Evolutionary conservation across 192 early-diverging fungal species (phyloP), one percentile per base, ranked within the genome.

Genomic region (Linnemannia exigua): DNA sequence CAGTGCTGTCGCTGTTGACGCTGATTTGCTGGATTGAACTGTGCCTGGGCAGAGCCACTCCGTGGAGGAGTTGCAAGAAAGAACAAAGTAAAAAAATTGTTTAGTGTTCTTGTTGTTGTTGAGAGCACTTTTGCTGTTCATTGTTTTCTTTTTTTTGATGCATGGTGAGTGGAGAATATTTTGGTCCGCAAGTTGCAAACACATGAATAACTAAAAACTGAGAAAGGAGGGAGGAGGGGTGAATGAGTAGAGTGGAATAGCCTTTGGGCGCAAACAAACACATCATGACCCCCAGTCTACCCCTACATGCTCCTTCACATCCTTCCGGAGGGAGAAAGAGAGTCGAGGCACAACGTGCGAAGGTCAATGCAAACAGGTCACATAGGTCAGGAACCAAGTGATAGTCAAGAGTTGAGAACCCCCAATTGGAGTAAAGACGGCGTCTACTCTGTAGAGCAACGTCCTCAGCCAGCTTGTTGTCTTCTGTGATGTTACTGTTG

Each of bases 91-190:
- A n/a, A 54, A 54, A 54, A 54, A 54, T n/a, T 25, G n/a, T n/a
- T n/a, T n/a, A n/a, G n/a, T 44, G 41, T 44, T 44, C 41, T 6
- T 44, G 41, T 9, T 44, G 41, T 44, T 44, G 28, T 50, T 25
- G 58, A 61, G 58, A 61, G 58, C 58, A 61, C 58, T 61, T n/a
- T 61, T 61, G 25, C 11, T 31, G 1, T 9, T 61, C 2, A n/a
- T 8, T 52, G 5, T 52, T 15, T n/a, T 54, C 11, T 54, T n/a
- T 61, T 61, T 28, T 14, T 61, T 61, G 58, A 25, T 61, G 58
- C 58, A 61, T 61, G 58, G 58, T 31, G 58, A 61, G 58, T 61
- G 58, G 58, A 61, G 58, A 50, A 50, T n/a, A n/a, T n/a, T 50
- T 50, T 50, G 48, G 48, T 50, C 48, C 48, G 11, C 58, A n/a